Conservation (phyloP, 352 stramenopile genomes). For the Globisporangium apiculatum region DNA sequence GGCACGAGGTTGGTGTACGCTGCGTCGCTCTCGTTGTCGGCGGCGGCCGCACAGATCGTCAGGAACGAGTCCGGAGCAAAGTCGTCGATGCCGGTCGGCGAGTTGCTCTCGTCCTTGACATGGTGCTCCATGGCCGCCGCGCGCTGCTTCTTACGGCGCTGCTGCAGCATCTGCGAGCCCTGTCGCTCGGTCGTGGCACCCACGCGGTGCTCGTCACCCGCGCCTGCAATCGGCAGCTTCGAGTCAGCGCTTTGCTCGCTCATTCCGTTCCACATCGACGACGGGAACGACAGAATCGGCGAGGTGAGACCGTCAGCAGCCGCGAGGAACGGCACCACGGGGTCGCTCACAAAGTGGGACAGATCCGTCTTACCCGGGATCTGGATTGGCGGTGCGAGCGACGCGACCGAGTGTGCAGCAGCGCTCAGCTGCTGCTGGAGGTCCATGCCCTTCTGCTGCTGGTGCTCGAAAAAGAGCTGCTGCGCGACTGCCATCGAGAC, state of each 20-base stretch:
- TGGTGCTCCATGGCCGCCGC: neutral
- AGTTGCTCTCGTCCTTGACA: slow-evolving; percentile 28
- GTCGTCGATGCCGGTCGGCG: slow-evolving; percentile 55
- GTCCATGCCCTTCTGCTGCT: slow-evolving; percentile 64
- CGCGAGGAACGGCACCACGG: slow-evolving; percentile 15
- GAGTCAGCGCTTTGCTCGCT: neutral
- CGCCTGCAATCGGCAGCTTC: neutral
- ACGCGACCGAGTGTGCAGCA: slow-evolving; percentile 1
- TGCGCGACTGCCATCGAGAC: slow-evolving; percentile 73
- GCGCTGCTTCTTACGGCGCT: slow-evolving; percentile 8
- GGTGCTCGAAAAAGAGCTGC: slow-evolving; percentile 75
- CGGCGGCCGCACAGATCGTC: slow-evolving; percentile 17
- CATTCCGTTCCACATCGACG: slow-evolving; percentile 3
- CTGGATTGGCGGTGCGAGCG: slow-evolving; percentile 35
- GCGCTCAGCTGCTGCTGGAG: slow-evolving; percentile 22
- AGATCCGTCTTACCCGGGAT: slow-evolving; percentile 25
- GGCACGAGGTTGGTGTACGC: slow-evolving; percentile 35
- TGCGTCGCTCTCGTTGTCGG: slow-evolving; percentile 23
- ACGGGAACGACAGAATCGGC: slow-evolving; percentile 24
- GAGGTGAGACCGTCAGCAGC: slow-evolving; percentile 19
- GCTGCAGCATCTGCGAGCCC: neutral
- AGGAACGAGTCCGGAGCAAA: slow-evolving; percentile 52
- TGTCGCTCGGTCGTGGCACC: slow-evolving; percentile 1
- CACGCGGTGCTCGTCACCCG: neutral
- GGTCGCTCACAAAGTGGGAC: slow-evolving; percentile 6